Evolutionary conservation across 148 eudicot species (phyloP).

Genomic region (Heliamphora exappendiculata): DNA sequence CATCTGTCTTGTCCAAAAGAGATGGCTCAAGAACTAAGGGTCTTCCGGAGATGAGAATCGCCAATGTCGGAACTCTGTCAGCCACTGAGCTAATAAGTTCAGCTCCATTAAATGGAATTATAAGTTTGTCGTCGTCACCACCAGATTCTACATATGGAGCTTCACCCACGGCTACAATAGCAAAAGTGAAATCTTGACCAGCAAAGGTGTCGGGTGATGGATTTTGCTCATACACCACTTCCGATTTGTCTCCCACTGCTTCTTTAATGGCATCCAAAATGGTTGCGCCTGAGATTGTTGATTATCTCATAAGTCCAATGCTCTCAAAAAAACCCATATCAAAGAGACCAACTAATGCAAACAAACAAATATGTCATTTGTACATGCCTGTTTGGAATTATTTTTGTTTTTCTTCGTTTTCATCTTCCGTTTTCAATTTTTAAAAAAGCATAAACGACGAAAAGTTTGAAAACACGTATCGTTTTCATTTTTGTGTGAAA

Average conservation of each 20-base stretch:
- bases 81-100: constrained; percentile 54
- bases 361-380: not conserved
- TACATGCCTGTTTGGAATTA: too few relatives aligned
- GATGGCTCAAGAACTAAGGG: constrained; percentile 67
- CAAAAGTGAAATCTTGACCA: constrained; percentile 48
- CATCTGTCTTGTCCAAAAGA: constrained; percentile 67
- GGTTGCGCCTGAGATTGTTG: constrained; percentile 58
- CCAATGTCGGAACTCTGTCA: constrained; percentile 62
- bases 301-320: not conserved
- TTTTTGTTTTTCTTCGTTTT: too few relatives aligned
- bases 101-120: constrained; percentile 61
- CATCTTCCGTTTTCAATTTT: too few relatives aligned
- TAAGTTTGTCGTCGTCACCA: constrained; percentile 67
- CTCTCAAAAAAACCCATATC: not conserved
- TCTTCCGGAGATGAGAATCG: constrained; percentile 71
- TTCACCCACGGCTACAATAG: constrained; percentile 88
- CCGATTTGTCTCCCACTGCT: constrained; percentile 42
- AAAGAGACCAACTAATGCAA: not conserved
- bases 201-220: constrained; percentile 62
- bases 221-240: constrained; percentile 55
- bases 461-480: too few relatives aligned
- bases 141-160: constrained; percentile 68
- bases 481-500: too few relatives aligned
- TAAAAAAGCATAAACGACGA: too few relatives aligned
- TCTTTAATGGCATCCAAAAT: constrained; percentile 71